These are phyloP conservation scores for Verticillium nubilum DNA, from an alignment of 2,329 filamentous ascomycete genomes.

Conservation along the genomic window DNA sequence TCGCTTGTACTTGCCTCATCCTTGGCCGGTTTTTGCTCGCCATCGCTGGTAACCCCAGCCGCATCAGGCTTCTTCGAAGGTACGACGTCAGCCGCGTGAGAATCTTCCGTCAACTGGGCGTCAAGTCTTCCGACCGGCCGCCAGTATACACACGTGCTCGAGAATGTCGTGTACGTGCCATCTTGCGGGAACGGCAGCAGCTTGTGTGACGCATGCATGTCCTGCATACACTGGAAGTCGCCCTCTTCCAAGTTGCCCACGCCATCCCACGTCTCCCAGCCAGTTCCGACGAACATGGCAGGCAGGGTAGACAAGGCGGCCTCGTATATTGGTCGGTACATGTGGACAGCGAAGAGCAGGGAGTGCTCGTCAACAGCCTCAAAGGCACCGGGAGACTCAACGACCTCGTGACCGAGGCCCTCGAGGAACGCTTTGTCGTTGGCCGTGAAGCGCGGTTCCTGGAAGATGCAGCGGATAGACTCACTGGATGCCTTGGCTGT, in stretches of 20 bases:
- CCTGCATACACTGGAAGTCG: slow-evolving; percentile 24
- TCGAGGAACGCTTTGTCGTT: slow-evolving; percentile 43
- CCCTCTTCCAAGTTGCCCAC: slow-evolving; percentile 9
- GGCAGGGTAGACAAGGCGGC: slow-evolving; percentile 43
- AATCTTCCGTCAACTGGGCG: background rate
- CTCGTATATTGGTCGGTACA: slow-evolving; percentile 49
- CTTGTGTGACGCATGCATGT: slow-evolving; percentile 24
- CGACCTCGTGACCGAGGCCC: slow-evolving; percentile 46
- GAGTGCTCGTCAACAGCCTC: slow-evolving; percentile 39
- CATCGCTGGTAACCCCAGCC: background rate
- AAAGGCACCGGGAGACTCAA: slow-evolving; percentile 49
- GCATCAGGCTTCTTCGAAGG: background rate
- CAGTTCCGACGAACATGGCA: slow-evolving; percentile 52
- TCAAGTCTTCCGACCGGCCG: background rate
- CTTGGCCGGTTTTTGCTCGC: background rate
- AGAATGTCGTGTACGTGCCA: slow-evolving; percentile 29
- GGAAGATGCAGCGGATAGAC: slow-evolving; percentile 41
- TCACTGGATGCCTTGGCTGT: slow-evolving; percentile 5
- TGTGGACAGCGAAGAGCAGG: slow-evolving; percentile 58
- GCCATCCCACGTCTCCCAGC: slow-evolving; percentile 45
- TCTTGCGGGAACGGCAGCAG: slow-evolving; percentile 31
- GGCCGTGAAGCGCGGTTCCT: slow-evolving; percentile 47
- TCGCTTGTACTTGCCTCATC: background rate
- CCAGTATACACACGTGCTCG: slow-evolving; percentile 36
- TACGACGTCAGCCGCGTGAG: background rate